Base-by-base conservation (phyloP, 768 basidiomycete genomes). In the Serendipita vermifera region DNA sequence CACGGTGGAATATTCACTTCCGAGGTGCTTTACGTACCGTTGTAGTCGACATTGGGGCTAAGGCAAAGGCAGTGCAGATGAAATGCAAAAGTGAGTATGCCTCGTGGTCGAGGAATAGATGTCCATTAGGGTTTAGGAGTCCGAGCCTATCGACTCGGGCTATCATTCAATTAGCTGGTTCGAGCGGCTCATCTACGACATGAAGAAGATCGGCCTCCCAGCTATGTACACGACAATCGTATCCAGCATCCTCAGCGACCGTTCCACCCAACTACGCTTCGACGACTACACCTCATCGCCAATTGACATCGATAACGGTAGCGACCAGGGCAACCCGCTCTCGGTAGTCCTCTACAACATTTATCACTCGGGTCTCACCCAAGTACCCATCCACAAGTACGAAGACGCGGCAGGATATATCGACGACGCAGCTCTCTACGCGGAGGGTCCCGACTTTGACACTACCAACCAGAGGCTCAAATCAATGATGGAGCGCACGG, bases 81-180 rank as follows among this genome's bases (percentile, higher is more conserved):
- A n/a, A n/a, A n/a, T n/a, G n/a, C n/a, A n/a, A n/a, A n/a, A n/a
- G n/a, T n/a, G n/a, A n/a, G n/a, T n/a, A n/a, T n/a, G n/a, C n/a
- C n/a, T n/a, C n/a, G n/a, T n/a, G n/a, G n/a, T n/a, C n/a, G n/a
- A n/a, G n/a, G n/a, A n/a, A n/a, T n/a, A n/a, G n/a, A n/a, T n/a
- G n/a, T n/a, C n/a, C n/a, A n/a, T n/a, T n/a, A n/a, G n/a, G n/a
- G n/a, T n/a, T n/a, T n/a, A n/a, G n/a, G n/a, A n/a, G n/a, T n/a
- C n/a, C n/a, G n/a, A n/a, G n/a, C n/a, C n/a, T n/a, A n/a, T n/a
- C n/a, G n/a, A n/a, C n/a, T n/a, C n/a, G n/a, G n/a, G n/a, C n/a
- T n/a, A n/a, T n/a, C n/a, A n/a, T n/a, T n/a, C 71, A 0, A 75
- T 68, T 57, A 67, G 66, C 9, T 27, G 5, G 2, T 11, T 17